phyloP scores from a whole-genome alignment of 2,329 filamentous ascomycete genomes.

The Dothiorella sarmentorum region DNA sequence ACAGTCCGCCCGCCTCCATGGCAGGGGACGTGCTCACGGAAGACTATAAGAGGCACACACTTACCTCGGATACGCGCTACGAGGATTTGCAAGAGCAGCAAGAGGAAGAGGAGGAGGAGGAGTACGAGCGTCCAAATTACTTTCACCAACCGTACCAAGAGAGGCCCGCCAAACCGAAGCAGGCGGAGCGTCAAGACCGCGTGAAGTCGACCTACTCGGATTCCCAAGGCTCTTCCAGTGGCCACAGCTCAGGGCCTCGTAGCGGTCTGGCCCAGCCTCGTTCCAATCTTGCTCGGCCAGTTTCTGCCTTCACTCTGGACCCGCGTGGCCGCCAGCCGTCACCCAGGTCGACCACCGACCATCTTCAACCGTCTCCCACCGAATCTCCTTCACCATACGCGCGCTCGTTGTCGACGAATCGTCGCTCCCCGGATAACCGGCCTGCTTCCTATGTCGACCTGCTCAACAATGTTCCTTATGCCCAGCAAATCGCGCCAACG shows the following conservation, averaged over 20 bases:
- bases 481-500: slow-evolving; percentile 67
- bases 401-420: slow-evolving; percentile 50
- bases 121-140: slow-evolving; percentile 50
- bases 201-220: slow-evolving; percentile 27
- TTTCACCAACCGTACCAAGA: slow-evolving; percentile 47
- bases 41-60: slow-evolving; percentile 9
- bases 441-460: slow-evolving; percentile 61
- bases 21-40: slow-evolving; percentile 1
- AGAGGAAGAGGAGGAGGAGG: slow-evolving; percentile 28
- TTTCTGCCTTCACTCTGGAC: slow-evolving; percentile 70
- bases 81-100: slow-evolving; percentile 21
- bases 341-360: slow-evolving; percentile 44
- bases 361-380: slow-evolving; percentile 37
- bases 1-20: slow-evolving; percentile 7
- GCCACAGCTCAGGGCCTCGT: slow-evolving; percentile 24
- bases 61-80: slow-evolving; percentile 1
- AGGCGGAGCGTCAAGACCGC: slow-evolving; percentile 21
- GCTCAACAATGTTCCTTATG: slow-evolving; percentile 67
- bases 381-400: slow-evolving; percentile 43
- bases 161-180: slow-evolving; percentile 23
- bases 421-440: slow-evolving; percentile 56
- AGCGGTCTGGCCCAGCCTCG: slow-evolving; percentile 44
- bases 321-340: slow-evolving; percentile 59
- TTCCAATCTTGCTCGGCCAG: slow-evolving; percentile 63
- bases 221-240: slow-evolving; percentile 32